Evolutionary conservation across 208 protist species (phyloP).

Genomic region (Crithidia bombi): DNA sequence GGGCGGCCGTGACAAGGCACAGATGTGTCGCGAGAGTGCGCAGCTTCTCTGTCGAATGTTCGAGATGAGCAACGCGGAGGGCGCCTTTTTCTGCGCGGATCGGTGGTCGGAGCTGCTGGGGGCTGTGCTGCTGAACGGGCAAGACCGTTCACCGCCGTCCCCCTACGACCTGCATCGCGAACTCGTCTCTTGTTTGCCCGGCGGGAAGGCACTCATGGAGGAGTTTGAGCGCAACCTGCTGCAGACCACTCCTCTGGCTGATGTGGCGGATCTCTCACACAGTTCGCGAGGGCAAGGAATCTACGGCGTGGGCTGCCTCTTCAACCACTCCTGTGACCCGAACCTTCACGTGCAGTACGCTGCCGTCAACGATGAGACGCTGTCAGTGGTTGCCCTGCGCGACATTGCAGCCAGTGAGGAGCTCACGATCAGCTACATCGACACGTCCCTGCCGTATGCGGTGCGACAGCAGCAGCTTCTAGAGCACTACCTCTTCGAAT

Average conservation of each 20-base stretch:
- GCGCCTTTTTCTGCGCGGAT: slow-evolving; percentile 27
- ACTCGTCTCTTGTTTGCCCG: slow-evolving; percentile 31
- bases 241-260: slow-evolving; percentile 4
- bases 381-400: slow-evolving; percentile 62
- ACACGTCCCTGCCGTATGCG: slow-evolving; percentile 44
- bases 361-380: slow-evolving; percentile 59
- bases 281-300: slow-evolving; percentile 69
- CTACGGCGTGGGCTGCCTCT: slow-evolving; percentile 70
- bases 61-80: slow-evolving; percentile 41
- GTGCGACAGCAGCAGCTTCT: slow-evolving; percentile 63
- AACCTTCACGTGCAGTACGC: slow-evolving; percentile 71
- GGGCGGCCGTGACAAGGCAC: slow-evolving; percentile 33
- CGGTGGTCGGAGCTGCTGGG: slow-evolving; percentile 68
- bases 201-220: slow-evolving; percentile 23
- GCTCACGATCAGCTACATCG: slow-evolving; percentile 80
- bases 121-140: slow-evolving; percentile 79
- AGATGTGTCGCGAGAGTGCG: slow-evolving; percentile 36
- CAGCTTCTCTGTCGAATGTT: slow-evolving; percentile 43
- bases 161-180: slow-evolving; percentile 51
- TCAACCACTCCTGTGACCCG: slow-evolving; percentile 83
- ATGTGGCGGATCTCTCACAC: slow-evolving; percentile 23
- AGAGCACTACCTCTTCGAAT: slow-evolving; percentile 84
- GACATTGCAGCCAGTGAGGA: slow-evolving; percentile 66
- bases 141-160: slow-evolving; percentile 71
- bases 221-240: slow-evolving; percentile 36